Conservation (phyloP, 305 asterid species). For the Vinca major region DNA sequence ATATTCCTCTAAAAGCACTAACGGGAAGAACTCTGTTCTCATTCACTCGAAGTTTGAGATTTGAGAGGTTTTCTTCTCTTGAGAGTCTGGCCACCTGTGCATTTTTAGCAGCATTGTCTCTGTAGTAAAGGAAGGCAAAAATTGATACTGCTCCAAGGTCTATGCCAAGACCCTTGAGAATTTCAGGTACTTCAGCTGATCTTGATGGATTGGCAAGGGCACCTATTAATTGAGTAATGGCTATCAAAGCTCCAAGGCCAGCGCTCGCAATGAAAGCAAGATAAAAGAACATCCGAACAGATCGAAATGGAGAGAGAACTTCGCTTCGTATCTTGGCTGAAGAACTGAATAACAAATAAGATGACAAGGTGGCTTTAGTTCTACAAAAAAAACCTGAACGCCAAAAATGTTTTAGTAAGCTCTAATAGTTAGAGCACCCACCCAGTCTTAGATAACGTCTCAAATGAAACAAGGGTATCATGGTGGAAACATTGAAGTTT, state of each 20-base stretch:
- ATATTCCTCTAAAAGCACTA: slow-evolving; percentile 74
- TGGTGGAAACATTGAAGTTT: not conserved
- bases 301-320: slow-evolving; percentile 85
- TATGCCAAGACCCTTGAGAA: slow-evolving; percentile 58
- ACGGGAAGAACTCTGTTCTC: slow-evolving; percentile 56
- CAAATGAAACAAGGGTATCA: too few relatives aligned
- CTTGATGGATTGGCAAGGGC: slow-evolving; percentile 73
- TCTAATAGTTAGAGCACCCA: too few relatives aligned
- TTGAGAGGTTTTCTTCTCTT: slow-evolving; percentile 77
- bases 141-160: slow-evolving; percentile 63
- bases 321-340: slow-evolving; percentile 79
- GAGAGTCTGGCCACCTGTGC: slow-evolving; percentile 70
- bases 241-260: slow-evolving; percentile 71
- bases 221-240: slow-evolving; percentile 50
- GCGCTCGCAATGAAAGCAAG: slow-evolving; percentile 77
- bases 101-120: slow-evolving; percentile 60
- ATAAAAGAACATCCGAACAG: slow-evolving; percentile 92
- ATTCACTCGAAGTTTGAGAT: slow-evolving; percentile 72
- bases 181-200: slow-evolving; percentile 52
- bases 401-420: too few relatives aligned
- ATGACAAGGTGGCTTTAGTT: slow-evolving; percentile 18
- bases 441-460: too few relatives aligned
- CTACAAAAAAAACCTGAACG: slow-evolving; percentile 10
- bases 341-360: slow-evolving; percentile 52
- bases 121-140: slow-evolving; percentile 73